Percentiles rank a stretch among this genome's conserved stretches.
Evolutionary conservation across 2,329 filamentous ascomycete species (phyloP).

Genomic region (Colletotrichum liriopes): DNA sequence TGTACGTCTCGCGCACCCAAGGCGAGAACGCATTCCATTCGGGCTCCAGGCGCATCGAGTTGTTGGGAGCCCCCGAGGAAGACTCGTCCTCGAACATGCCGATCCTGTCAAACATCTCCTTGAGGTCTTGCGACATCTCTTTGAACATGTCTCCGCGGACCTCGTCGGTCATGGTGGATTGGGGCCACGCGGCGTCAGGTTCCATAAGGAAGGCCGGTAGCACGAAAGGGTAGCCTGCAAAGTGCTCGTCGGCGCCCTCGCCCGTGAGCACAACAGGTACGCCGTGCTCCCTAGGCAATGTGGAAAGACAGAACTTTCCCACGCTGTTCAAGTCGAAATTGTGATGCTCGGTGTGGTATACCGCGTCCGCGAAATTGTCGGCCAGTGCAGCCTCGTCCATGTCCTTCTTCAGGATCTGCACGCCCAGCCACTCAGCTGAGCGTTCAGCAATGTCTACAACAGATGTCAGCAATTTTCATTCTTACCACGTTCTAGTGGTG

Average conservation of each 20-base stretch:
- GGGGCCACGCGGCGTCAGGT: conserved; percentile 57
- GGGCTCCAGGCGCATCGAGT: conserved; percentile 24
- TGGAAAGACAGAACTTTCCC: conserved; percentile 66
- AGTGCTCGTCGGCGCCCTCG: conserved; percentile 69
- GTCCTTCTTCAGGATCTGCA: conserved; percentile 47
- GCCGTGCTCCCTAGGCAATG: conserved; percentile 60
- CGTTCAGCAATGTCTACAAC: conserved; percentile 49
- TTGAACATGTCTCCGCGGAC: conserved; percentile 25
- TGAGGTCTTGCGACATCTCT: conserved; percentile 33
- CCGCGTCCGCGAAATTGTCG: conserved; percentile 49
- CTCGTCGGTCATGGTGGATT: conserved; percentile 42
- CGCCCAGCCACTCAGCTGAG: conserved; percentile 53
- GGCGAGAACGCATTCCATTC: conserved; percentile 39
- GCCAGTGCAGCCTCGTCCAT: conserved; percentile 51
- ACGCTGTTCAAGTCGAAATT: conserved; percentile 66
- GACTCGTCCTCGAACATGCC: conserved; percentile 41
- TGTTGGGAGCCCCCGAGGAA: conserved; percentile 8
- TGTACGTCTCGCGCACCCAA: conserved; percentile 42
- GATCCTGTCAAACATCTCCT: conserved; percentile 35
- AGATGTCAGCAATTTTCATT: background rate
- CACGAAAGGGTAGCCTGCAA: conserved; percentile 66
- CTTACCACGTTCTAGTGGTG: background rate
- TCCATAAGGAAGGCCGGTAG: conserved; percentile 65
- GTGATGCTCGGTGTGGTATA: conserved; percentile 53
- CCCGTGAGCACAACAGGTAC: conserved; percentile 69